phyloP scores from a whole-genome alignment of 2,329 filamentous ascomycete genomes.

The Dryadomyces quercus-mongolicae region DNA sequence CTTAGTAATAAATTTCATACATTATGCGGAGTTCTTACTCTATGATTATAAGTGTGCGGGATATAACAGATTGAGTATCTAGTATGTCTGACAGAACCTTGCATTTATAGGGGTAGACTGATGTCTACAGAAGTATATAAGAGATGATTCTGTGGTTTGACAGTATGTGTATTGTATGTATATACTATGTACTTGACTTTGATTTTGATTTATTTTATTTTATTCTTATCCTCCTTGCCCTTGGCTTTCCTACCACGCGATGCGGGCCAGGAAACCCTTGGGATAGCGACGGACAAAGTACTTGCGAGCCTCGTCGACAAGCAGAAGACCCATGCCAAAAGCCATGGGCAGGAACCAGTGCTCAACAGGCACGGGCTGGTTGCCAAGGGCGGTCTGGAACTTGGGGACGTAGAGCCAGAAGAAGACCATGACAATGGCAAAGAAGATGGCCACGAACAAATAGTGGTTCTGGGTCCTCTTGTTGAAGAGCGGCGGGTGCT shows the following conservation, averaged over 20 bases:
- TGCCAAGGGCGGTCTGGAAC: constrained; percentile 49
- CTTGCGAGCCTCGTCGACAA: constrained; percentile 57
- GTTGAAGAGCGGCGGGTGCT: constrained; percentile 58
- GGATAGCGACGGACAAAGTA: constrained; percentile 48
- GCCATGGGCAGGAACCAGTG: constrained; percentile 67
- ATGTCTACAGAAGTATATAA: no score
- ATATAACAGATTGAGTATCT: no score
- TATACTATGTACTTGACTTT: no score
- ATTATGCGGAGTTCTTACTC: no score
- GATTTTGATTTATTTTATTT: background rate
- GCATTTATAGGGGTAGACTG: no score
- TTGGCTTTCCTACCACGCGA: constrained; percentile 50
- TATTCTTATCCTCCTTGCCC: background rate
- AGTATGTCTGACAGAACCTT: no score
- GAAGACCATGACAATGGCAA: constrained; percentile 56
- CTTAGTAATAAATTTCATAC: no score
- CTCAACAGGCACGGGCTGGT: constrained; percentile 53
- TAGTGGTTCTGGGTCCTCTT: constrained; percentile 53
- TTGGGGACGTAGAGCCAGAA: constrained; percentile 58
- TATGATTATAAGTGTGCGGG: no score
- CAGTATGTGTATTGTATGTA: no score
- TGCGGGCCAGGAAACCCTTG: constrained; percentile 39
- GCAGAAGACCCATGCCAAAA: constrained; percentile 53
- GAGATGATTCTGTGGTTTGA: no score
- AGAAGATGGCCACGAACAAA: constrained; percentile 58